Evolutionary conservation across 2,329 filamentous ascomycete species (phyloP), one percentile per base, ranked within the genome.

Genomic region (Exophiala dermatitidis): DNA sequence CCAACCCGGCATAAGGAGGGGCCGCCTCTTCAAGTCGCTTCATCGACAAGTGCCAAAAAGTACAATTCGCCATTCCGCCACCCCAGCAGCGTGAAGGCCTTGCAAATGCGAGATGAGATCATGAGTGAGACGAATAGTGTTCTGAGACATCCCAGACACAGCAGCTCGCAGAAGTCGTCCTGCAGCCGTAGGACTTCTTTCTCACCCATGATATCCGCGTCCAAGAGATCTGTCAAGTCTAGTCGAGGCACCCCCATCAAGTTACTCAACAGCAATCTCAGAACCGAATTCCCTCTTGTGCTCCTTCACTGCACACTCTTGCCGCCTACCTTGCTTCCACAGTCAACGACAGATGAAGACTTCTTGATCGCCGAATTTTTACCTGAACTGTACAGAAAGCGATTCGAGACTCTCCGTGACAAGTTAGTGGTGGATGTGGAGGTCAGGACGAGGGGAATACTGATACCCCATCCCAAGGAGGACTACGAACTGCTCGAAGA

Each of bases 401-500:
- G 69, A 61, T 81, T 64, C 71, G 75, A 76, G 38, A 63, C 80
- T 2, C 65, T 84, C 8, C 74, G 75, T 56, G 77, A 80, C 50
- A 81, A 79, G 57, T 68, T 78, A 31, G 50, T 67, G 38, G 69
- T 66, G 0, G 77, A 77, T 3, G 75, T 77, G 2, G 74, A 80
- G 36, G 68, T 83, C n/a, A 73, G 77, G 65, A 70, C 77, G 40
- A 72, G 81, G 9, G 81, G 79, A 0, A 71, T 84, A 10, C 69
- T 84, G 51, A 80, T 84, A n/a, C 76, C 79, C 1, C 81, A 84
- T 64, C 81, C 81, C 1, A 69, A 76, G 54, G 80, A 82, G 47
- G 76, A 82, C 53, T 84, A 82, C 60, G 81, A 83, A 50, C 62
- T 84, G 32, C 71, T 84, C 2, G 81, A 84, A 64, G 81, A 84